Conservation (phyloP, 768 basidiomycete genomes). For the Tephrocybe rancida region DNA sequence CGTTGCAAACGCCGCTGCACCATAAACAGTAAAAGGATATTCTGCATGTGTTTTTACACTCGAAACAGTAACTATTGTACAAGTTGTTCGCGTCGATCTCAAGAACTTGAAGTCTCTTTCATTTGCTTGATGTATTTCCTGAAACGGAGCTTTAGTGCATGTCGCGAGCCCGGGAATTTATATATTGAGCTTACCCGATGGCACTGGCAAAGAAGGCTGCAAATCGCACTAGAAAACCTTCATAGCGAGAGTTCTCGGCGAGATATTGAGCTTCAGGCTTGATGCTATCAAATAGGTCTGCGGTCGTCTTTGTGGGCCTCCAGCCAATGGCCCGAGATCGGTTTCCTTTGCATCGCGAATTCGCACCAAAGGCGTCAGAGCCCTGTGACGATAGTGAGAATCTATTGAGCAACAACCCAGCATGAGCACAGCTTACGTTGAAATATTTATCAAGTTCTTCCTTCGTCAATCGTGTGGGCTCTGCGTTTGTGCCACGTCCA, state of each 20-base stretch:
- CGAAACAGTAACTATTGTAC: too few relatives aligned
- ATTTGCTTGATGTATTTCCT: background rate
- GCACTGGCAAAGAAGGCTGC: background rate
- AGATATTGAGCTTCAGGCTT: conserved; percentile 32
- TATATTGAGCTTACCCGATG: background rate
- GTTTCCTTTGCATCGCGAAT: conserved; percentile 39
- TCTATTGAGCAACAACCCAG: background rate
- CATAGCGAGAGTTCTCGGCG: background rate
- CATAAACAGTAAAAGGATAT: too few relatives aligned
- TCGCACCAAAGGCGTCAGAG: conserved; percentile 34
- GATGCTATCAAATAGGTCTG: conserved; percentile 45
- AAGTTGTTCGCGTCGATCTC: too few relatives aligned
- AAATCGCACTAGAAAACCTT: background rate
- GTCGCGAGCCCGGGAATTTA: background rate
- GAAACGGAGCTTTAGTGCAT: background rate
- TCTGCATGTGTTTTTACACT: too few relatives aligned
- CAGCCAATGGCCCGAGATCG: conserved; percentile 46
- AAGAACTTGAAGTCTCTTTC: background rate
- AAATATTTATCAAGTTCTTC: conserved; percentile 45
- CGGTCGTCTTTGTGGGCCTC: conserved; percentile 41
- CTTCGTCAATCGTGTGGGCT: conserved; percentile 45
- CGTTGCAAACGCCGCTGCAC: too few relatives aligned
- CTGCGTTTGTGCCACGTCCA: conserved; percentile 33
- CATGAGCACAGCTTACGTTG: background rate
- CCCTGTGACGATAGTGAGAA: conserved; percentile 22